A percentile compares a stretch with the other conserved stretches of the same genome.
Conservation (phyloP, 2,329 filamentous ascomycete species). For the Emergomyces orientalis region DNA sequence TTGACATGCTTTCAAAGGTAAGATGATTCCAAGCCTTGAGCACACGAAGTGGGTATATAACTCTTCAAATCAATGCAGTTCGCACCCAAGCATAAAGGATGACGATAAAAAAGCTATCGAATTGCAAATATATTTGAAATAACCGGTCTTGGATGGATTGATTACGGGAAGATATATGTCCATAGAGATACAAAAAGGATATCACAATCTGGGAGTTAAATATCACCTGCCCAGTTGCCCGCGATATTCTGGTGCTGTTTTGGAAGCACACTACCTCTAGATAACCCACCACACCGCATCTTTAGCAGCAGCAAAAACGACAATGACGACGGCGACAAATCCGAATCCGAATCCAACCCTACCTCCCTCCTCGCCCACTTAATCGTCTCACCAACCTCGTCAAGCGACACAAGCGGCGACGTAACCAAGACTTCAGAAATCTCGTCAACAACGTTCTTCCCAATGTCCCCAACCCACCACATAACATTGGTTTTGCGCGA, state of each 20-base stretch:
- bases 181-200: background rate
- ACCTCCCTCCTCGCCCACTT: background rate
- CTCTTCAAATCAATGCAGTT: background rate
- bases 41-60: background rate
- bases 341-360: background rate
- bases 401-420: background rate
- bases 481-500: background rate
- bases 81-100: background rate
- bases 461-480: slow-evolving; percentile 2
- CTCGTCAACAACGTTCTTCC: background rate
- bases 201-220: background rate
- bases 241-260: background rate
- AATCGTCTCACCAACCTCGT: background rate
- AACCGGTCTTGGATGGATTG: background rate
- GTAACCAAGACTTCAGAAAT: background rate
- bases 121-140: background rate
- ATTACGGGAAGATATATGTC: background rate
- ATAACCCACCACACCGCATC: background rate
- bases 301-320: background rate
- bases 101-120: background rate
- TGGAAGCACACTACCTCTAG: background rate
- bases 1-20: background rate
- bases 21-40: background rate
- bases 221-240: background rate
- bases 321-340: background rate